Percentiles rank a stretch among this genome's conserved stretches.
Evolutionary conservation across 2,329 filamentous ascomycete species (phyloP).

Genomic region (Fusarium tupiense): DNA sequence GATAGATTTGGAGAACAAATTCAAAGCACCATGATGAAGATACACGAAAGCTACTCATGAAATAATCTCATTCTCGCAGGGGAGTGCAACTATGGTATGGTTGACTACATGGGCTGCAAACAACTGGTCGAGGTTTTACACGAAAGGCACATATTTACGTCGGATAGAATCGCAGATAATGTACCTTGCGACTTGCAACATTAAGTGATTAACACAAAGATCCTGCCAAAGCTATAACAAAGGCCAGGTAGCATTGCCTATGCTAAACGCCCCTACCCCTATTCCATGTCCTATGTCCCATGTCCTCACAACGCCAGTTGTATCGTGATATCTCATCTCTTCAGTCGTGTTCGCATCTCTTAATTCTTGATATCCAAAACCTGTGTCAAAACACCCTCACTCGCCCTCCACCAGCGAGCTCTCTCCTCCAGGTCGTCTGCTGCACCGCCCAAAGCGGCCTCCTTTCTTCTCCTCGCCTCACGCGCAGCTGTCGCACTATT

Average conservation of each 20-base stretch:
- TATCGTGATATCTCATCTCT: neutral
- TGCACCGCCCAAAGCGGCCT: constrained; percentile 71
- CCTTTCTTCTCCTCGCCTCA: constrained; percentile 75
- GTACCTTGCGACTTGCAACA: neutral
- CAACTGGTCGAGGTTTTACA: neutral
- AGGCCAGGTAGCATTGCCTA: neutral
- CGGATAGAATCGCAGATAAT: neutral
- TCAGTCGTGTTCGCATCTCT: constrained; percentile 4
- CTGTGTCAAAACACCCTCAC: constrained; percentile 70
- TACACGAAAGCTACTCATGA: neutral
- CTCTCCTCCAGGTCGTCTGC: constrained; percentile 80
- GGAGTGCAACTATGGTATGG: too few species aligned
- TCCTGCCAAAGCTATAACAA: neutral
- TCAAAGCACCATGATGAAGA: too few species aligned
- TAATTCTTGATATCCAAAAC: constrained; percentile 67
- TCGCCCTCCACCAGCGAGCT: constrained; percentile 78
- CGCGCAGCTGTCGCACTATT: constrained; percentile 73
- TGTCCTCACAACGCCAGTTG: constrained; percentile 22
- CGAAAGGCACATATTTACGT: too few species aligned
- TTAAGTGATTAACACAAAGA: neutral
- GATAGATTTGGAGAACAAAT: too few species aligned
- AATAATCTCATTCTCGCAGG: neutral
- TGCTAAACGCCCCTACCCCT: constrained; percentile 28
- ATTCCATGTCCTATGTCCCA: neutral
- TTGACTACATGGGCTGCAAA: neutral